A percentile compares a stretch with the other conserved stretches of the same genome.
Conservation (phyloP, 2,329 filamentous ascomycete genomes). For the Corinectria fuckeliana region DNA sequence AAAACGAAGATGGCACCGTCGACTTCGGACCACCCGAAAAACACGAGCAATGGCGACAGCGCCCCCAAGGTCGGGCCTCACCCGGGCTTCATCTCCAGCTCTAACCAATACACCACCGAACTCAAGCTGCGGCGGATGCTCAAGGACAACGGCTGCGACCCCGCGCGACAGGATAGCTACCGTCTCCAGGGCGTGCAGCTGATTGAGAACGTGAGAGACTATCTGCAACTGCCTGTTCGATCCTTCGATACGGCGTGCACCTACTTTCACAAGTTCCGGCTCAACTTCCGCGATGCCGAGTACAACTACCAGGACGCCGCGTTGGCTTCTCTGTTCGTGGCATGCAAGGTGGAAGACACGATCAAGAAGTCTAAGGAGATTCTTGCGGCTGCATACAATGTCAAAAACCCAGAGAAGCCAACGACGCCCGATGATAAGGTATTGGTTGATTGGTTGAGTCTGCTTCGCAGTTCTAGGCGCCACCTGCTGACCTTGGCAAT, state of each 20-base stretch:
- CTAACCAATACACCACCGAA: constrained; percentile 80
- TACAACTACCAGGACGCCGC: constrained; percentile 89
- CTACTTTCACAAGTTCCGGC: constrained; percentile 93
- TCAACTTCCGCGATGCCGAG: constrained; percentile 83
- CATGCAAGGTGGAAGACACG: constrained; percentile 97
- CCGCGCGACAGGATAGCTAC: constrained; percentile 79
- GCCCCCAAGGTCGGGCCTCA: constrained; percentile 47
- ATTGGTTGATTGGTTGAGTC: too few species aligned
- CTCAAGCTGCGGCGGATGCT: constrained; percentile 78
- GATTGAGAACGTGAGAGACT: constrained; percentile 83
- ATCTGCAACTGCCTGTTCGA: constrained; percentile 84
- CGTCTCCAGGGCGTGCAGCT: constrained; percentile 86
- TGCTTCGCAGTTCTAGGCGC: too few species aligned
- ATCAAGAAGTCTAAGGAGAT: constrained; percentile 96
- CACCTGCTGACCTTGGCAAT: constrained; percentile 15
- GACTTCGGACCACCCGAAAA: constrained; percentile 8
- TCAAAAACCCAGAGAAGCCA: constrained; percentile 73
- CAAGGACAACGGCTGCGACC: constrained; percentile 71
- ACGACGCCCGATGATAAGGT: constrained; percentile 84
- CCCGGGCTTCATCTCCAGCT: constrained; percentile 56
- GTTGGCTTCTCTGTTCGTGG: constrained; percentile 85
- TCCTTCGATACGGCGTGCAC: constrained; percentile 91
- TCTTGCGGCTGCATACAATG: constrained; percentile 85
- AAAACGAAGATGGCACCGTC: constrained; percentile 27
- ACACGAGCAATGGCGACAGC: constrained; percentile 27